These are phyloP conservation scores for Kwoniella sp. DNA, from an alignment of 768 basidiomycete genomes.

Conservation along the genomic window DNA sequence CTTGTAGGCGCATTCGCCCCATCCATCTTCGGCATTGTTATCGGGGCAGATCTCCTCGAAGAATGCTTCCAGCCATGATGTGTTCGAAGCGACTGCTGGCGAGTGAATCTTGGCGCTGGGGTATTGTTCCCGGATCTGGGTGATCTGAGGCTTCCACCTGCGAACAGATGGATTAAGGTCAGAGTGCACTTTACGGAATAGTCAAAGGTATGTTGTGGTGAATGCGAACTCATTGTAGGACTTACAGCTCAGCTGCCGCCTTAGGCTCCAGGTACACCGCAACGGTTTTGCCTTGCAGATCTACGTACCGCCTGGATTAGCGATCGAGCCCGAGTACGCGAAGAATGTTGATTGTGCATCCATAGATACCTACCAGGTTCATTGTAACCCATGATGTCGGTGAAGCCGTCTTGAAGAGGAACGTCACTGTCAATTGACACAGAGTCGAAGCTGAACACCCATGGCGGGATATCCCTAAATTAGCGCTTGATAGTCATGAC, in stretches of 20 bases:
- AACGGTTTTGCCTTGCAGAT: conserved; percentile 9
- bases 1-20: conserved; percentile 20
- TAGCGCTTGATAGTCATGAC: no score
- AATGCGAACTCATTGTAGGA: no score
- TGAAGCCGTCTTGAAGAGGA: conserved; percentile 26
- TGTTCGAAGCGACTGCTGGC: conserved; percentile 31
- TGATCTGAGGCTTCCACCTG: conserved; percentile 25
- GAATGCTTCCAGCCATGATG: conserved; percentile 34
- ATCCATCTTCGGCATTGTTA: not conserved
- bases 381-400: conserved; percentile 36
- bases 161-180: not conserved
- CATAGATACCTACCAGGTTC: conserved; percentile 34
- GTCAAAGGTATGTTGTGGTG: not conserved
- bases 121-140: conserved; percentile 19
- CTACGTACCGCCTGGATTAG: not conserved
- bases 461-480: no score
- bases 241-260: conserved; percentile 22
- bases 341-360: not conserved
- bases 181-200: no score
- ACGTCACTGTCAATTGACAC: conserved; percentile 14
- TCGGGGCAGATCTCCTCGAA: conserved; percentile 28
- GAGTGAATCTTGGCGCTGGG: conserved; percentile 29
- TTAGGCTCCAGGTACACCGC: conserved; percentile 14
- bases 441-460: conserved; percentile 25
- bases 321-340: not conserved